A percentile compares a stretch with the other conserved stretches of the same genome.
phyloP scores from a whole-genome alignment of 2,329 filamentous ascomycete species.

The Eutypella sp. region DNA sequence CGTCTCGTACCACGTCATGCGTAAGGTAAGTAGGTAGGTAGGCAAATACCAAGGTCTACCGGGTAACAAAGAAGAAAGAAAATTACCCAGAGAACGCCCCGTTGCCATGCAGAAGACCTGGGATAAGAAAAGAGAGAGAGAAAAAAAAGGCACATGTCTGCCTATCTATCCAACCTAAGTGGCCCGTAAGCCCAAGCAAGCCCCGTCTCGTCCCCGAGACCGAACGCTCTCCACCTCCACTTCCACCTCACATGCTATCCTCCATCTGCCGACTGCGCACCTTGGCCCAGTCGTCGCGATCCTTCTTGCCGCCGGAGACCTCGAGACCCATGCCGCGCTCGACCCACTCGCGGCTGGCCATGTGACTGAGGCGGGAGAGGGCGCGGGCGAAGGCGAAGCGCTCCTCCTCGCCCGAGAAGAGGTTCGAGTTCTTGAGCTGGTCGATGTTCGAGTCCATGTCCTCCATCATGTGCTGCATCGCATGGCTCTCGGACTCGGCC shows the following conservation, averaged over 20 bases:
- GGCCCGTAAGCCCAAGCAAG: no score
- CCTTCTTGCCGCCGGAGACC: conserved; percentile 56
- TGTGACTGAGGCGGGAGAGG: conserved; percentile 77
- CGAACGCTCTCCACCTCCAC: not conserved
- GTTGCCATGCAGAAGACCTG: no score
- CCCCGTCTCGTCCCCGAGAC: no score
- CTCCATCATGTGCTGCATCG: conserved; percentile 78
- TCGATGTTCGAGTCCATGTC: conserved; percentile 81
- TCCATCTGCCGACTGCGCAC: conserved; percentile 64
- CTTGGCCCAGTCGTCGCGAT: conserved; percentile 62
- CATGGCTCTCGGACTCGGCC: conserved; percentile 48
- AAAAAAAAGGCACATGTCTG: no score
- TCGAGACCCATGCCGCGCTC: conserved; percentile 72
- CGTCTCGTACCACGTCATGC: no score
- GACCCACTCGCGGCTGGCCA: conserved; percentile 94
- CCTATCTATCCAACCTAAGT: no score
- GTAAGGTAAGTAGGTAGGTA: no score
- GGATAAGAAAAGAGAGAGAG: no score
- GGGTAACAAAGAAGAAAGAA: no score
- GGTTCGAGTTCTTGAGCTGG: conserved; percentile 75
- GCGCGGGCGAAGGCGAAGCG: conserved; percentile 93
- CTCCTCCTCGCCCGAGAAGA: conserved; percentile 95
- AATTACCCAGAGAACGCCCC: no score
- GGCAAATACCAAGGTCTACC: no score
- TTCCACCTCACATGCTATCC: conserved; percentile 53